phyloP scores from a whole-genome alignment of 1,139 yeast species.

The Candida freyschussii region DNA sequence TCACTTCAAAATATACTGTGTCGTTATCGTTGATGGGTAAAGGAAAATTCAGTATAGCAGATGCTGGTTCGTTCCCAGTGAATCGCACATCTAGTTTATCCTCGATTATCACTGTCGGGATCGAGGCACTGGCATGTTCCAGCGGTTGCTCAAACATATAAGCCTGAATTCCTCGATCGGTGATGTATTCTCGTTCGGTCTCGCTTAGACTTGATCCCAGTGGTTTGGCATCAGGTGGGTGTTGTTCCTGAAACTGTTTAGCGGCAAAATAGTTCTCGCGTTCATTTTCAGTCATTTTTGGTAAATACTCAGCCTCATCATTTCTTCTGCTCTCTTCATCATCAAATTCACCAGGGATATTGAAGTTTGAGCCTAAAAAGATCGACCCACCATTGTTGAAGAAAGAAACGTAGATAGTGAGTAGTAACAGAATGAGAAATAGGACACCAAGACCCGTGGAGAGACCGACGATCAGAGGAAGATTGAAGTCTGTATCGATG shows the following conservation, averaged over 20 bases:
- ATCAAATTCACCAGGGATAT: slow-evolving; percentile 34
- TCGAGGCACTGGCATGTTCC: slow-evolving; percentile 22
- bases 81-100: slow-evolving; percentile 63
- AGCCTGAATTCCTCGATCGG: slow-evolving; percentile 46
- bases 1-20: slow-evolving; percentile 69
- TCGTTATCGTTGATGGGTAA: slow-evolving; percentile 60
- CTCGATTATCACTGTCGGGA: slow-evolving; percentile 43
- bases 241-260: slow-evolving; percentile 32
- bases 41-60: slow-evolving; percentile 56
- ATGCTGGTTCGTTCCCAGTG: slow-evolving; percentile 33
- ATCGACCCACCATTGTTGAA: slow-evolving; percentile 27
- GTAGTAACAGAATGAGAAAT: slow-evolving; percentile 31
- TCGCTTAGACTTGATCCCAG: slow-evolving; percentile 36
- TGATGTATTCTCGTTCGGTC: slow-evolving; percentile 34
- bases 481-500: slow-evolving; percentile 27
- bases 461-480: slow-evolving; percentile 37
- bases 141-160: slow-evolving; percentile 35
- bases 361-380: slow-evolving; percentile 31
- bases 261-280: slow-evolving; percentile 33
- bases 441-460: slow-evolving; percentile 36
- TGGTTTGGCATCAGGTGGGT: slow-evolving; percentile 38
- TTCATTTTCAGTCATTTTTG: slow-evolving; percentile 32
- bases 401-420: slow-evolving; percentile 36
- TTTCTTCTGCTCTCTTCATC: slow-evolving; percentile 31
- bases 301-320: slow-evolving; percentile 30